Base-by-base conservation (phyloP, 2,329 filamentous ascomycete genomes). In the Xylariaceae sp. region DNA sequence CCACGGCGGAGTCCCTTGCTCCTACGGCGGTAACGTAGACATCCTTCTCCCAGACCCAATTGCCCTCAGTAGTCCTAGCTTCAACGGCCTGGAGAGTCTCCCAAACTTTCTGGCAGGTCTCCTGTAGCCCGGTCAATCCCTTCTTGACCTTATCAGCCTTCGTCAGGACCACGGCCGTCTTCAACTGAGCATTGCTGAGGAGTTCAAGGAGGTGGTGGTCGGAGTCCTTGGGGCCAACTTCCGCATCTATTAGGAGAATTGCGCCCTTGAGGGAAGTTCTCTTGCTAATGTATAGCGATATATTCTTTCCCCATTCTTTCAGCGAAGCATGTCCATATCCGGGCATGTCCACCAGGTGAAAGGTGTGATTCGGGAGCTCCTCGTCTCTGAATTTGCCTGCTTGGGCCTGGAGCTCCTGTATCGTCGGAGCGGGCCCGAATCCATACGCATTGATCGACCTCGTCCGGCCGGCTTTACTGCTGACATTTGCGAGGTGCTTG, bases 381-480 rank as follows among this genome's bases (percentile, higher is more conserved):
- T 78, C 76, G 53, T 67, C 66, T 60, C 69, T 67, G 30, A 64
- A 60, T 34, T 65, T 57, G 18, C 57, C 55, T 18, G 62, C 58
- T 48, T 64, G 58, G 7, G 62, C 63, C 30, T 65, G 65, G 9
- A 72, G 67, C n/a, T 69, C 64, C 53, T 68, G 64, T 34, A 63
- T 58, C 4, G 55, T 61, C 6, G 67, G 69, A 15, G 68, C 62
- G 2, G 77, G 76, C 0, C 82, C 83, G 51, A 83, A 77, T 11
- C 78, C 82, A 64, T 80, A 85, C 34, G 76, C 80, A 67, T 84
- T 85, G 72, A 85, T 78, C 35, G 78, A 76, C 39, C 73, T 77
- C 1, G 83, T 85, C 66, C 76, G 78, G 8, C 83, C 83, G 0
- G 82, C 80, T 17, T 72, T 74, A 13, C 74, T 71, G 67, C 80